Percentiles rank a stretch among this genome's conserved stretches.
These are phyloP conservation scores for Candida ulmi DNA, from an alignment of 805 yeast species.

Conservation along the genomic window DNA sequence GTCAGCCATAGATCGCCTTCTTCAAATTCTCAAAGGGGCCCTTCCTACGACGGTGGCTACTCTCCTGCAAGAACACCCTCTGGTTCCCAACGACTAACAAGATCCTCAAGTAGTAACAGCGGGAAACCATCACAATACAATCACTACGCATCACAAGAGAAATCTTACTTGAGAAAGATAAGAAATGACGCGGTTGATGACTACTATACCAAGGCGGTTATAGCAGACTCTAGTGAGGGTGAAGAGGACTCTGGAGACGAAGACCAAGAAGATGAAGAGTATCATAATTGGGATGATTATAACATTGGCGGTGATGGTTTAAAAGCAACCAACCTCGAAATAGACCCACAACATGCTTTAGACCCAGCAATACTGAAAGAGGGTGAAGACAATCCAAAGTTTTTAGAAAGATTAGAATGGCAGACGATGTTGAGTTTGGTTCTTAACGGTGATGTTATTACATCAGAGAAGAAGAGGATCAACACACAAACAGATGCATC, in stretches of 20 bases:
- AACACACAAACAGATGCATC: constrained; percentile 48
- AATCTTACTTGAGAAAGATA: constrained; percentile 56
- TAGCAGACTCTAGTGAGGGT: constrained; percentile 33
- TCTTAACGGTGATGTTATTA: constrained; percentile 90
- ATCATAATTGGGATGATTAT: constrained; percentile 6
- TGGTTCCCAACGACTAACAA: constrained; percentile 12
- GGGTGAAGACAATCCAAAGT: constrained; percentile 28
- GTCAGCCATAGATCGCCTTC: constrained; percentile 13
- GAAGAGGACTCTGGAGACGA: constrained; percentile 26
- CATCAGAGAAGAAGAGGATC: constrained; percentile 79
- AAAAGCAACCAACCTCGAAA: constrained; percentile 39
- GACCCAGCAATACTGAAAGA: constrained; percentile 15
- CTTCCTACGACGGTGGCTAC: constrained; percentile 16
- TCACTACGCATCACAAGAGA: constrained; percentile 49
- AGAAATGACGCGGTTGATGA: constrained; percentile 60
- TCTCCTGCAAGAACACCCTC: constrained; percentile 23
- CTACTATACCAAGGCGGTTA: constrained; percentile 63
- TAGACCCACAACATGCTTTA: constrained; percentile 34
- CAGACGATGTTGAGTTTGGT: constrained; percentile 89
- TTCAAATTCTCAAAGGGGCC: constrained; percentile 13
- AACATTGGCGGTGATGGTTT: constrained; percentile 11
- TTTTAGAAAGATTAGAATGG: constrained; percentile 87
- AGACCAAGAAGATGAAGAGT: constrained; percentile 25
- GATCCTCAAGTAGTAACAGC: constrained; percentile 14
- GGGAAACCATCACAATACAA: constrained; percentile 21